These are phyloP conservation scores for Trichoderma parareesei DNA, from an alignment of 495 filamentous ascomycete species.

Conservation along the genomic window DNA sequence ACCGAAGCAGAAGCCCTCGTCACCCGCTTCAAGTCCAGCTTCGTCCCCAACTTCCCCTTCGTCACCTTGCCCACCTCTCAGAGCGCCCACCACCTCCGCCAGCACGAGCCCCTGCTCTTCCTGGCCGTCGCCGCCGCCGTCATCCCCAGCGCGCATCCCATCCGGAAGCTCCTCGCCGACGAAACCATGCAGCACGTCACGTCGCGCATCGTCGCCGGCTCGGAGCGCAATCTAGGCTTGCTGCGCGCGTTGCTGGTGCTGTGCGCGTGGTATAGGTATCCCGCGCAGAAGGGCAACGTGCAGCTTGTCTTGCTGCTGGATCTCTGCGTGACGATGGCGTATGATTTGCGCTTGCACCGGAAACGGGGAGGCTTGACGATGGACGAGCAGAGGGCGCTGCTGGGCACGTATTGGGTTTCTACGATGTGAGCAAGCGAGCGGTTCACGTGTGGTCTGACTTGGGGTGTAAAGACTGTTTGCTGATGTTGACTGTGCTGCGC, in stretches of 20 bases:
- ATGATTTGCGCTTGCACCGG: not conserved
- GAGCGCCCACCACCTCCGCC: not conserved
- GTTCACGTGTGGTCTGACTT: not conserved
- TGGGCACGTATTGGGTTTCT: constrained; percentile 8
- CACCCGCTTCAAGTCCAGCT: not conserved
- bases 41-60: constrained; percentile 6
- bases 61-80: not conserved
- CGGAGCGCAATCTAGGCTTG: constrained; percentile 2
- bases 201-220: not conserved
- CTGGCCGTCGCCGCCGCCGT: not conserved
- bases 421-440: not conserved
- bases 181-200: constrained; percentile 7
- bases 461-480: not conserved
- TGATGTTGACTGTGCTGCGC: not conserved
- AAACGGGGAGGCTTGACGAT: not conserved
- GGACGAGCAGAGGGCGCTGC: not conserved
- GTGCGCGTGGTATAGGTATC: constrained; percentile 8
- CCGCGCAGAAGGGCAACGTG: not conserved
- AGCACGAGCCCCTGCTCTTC: constrained; percentile 5
- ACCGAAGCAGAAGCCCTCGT: not conserved
- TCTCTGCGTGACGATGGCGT: not conserved
- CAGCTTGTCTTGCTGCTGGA: constrained; percentile 1
- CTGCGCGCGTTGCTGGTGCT: not conserved
- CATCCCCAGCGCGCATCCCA: not conserved
- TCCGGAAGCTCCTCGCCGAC: not conserved